Evolutionary conservation across 805 yeast species (phyloP).

Genomic region (Kluyveromyces starmeri): DNA sequence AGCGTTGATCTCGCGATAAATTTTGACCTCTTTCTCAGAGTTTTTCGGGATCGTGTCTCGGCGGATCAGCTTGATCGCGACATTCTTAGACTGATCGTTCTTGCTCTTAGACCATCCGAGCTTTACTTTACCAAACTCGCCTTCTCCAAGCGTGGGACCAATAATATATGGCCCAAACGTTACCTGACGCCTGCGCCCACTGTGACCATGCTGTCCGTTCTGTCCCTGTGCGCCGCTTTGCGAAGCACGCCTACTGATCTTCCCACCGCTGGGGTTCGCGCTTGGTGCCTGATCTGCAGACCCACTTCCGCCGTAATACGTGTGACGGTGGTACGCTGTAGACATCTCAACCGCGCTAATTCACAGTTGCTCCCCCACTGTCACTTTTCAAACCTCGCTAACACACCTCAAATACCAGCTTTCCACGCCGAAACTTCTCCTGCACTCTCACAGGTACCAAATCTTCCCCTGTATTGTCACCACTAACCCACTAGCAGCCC

Average conservation of each 20-base stretch:
- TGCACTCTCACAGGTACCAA: too few relatives aligned
- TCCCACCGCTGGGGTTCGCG: too few relatives aligned
- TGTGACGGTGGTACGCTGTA: constrained; percentile 23
- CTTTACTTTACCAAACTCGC: constrained; percentile 96
- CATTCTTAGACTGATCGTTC: constrained; percentile 62
- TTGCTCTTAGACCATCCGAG: constrained; percentile 76
- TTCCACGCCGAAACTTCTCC: too few relatives aligned
- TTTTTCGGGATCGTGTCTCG: constrained; percentile 83
- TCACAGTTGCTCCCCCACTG: too few relatives aligned
- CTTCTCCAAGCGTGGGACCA: constrained; percentile 94
- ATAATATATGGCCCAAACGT: constrained; percentile 84
- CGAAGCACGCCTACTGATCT: neutral
- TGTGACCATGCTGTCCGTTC: too few relatives aligned
- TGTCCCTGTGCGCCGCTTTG: neutral
- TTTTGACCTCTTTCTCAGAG: constrained; percentile 77
- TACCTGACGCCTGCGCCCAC: constrained; percentile 46
- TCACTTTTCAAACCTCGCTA: too few relatives aligned
- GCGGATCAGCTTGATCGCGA: constrained; percentile 86
- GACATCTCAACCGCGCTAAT: too few relatives aligned
- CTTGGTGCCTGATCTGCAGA: too few relatives aligned
- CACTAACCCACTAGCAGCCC: too few relatives aligned
- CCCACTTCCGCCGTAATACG: constrained; percentile 28
- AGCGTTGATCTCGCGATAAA: constrained; percentile 89
- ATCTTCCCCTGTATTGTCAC: too few relatives aligned
- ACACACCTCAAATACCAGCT: too few relatives aligned